phyloP scores from a whole-genome alignment of 2,329 filamentous ascomycete species.

The Diaporthe eres region DNA sequence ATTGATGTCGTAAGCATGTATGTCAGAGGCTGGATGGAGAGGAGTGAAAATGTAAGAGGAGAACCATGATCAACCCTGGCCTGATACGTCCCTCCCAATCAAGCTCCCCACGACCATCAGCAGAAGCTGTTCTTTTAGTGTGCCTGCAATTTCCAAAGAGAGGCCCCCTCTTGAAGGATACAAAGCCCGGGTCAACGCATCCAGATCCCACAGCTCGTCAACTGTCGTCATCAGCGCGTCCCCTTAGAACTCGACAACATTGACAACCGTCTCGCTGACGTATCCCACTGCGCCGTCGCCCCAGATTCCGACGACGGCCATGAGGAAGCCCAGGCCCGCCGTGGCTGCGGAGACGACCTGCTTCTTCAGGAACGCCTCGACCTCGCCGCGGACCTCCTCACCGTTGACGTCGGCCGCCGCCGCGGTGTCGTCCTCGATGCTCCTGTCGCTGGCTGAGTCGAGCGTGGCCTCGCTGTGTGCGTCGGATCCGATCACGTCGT shows the following conservation, averaged over 20 bases:
- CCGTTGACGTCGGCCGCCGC: constrained; percentile 68
- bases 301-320: constrained; percentile 76
- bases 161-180: background rate
- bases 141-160: background rate
- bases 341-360: constrained; percentile 68
- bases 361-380: constrained; percentile 68
- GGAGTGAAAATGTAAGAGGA: constrained; percentile 1
- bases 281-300: constrained; percentile 35
- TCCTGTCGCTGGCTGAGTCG: constrained; percentile 64
- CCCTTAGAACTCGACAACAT: constrained; percentile 27
- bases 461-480: constrained; percentile 60
- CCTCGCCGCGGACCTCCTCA: constrained; percentile 71
- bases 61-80: background rate
- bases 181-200: too few species aligned
- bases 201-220: background rate
- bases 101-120: background rate
- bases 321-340: constrained; percentile 69
- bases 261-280: constrained; percentile 34
- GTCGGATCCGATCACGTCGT: constrained; percentile 73
- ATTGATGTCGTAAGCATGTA: constrained; percentile 24
- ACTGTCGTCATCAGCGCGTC: background rate
- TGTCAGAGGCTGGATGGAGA: constrained; percentile 19
- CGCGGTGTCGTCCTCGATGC: constrained; percentile 56
- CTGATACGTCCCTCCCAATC: background rate
- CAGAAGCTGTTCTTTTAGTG: background rate